phyloP scores from a whole-genome alignment of 257 asterid genomes.

The Solanum sparsipilum region DNA sequence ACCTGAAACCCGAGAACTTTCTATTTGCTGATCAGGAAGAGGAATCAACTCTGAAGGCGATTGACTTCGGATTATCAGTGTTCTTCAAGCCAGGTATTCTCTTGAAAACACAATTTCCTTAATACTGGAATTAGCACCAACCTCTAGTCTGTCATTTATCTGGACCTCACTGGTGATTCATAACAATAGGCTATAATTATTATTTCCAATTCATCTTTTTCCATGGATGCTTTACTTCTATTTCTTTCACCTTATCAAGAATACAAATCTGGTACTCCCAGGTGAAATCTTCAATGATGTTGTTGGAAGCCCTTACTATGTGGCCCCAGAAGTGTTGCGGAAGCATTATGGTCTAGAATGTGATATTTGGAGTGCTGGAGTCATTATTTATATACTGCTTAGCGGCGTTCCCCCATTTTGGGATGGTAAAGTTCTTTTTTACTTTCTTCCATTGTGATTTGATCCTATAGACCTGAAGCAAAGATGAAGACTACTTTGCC shows the following conservation, averaged over 20 bases:
- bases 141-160: not conserved
- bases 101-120: not conserved
- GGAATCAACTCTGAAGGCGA: constrained; percentile 59
- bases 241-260: constrained; percentile 3
- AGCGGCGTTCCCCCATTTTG: constrained; percentile 68
- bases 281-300: constrained; percentile 49
- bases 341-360: constrained; percentile 56
- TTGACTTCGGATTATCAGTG: constrained; percentile 75
- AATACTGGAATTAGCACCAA: not conserved
- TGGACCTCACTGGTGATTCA: not conserved
- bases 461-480: not conserved
- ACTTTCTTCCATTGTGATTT: not conserved
- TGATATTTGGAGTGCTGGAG: constrained; percentile 75
- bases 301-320: constrained; percentile 70
- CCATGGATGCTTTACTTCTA: not conserved
- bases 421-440: constrained; percentile 35
- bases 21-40: constrained; percentile 53
- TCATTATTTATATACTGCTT: constrained; percentile 50
- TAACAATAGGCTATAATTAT: not conserved
- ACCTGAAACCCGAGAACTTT: constrained; percentile 84
- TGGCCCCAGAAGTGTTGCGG: constrained; percentile 56
- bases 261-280: constrained; percentile 3
- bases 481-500: not conserved
- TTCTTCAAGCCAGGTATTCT: constrained; percentile 83
- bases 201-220: not conserved